phyloP scores from a whole-genome alignment of 345 rosid genomes.

The Lepidium didymum region DNA sequence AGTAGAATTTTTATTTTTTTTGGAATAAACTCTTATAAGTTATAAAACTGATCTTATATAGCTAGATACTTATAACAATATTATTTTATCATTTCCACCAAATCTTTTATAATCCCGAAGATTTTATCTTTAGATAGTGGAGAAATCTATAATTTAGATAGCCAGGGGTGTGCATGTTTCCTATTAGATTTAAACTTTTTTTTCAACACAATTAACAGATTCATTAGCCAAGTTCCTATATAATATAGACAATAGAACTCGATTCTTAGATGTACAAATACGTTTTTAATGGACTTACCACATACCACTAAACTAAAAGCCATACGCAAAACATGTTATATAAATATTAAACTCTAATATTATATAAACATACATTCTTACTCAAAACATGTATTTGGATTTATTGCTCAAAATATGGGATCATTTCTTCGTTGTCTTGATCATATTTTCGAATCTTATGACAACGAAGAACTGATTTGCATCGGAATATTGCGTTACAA shows the following conservation, averaged over 20 bases:
- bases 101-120: constrained; percentile 4
- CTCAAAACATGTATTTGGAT: not conserved
- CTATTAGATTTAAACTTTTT: too few relatives aligned
- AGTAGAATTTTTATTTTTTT: too few relatives aligned
- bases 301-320: too few relatives aligned
- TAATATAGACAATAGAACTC: too few relatives aligned
- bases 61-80: not conserved
- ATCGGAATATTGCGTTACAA: not conserved
- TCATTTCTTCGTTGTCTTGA: not conserved
- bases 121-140: constrained; percentile 13
- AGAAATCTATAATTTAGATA: not conserved
- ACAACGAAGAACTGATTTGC: not conserved
- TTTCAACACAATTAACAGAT: too few relatives aligned
- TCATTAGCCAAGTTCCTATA: too few relatives aligned
- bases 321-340: too few relatives aligned
- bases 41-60: too few relatives aligned
- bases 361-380: not conserved
- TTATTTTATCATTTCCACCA: not conserved
- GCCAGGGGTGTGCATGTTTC: not conserved
- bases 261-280: too few relatives aligned
- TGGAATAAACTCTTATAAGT: too few relatives aligned
- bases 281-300: too few relatives aligned
- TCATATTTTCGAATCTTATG: not conserved
- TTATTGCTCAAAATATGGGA: not conserved
- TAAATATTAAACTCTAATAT: too few relatives aligned